These are phyloP conservation scores for Termitomyces sp. DNA, from an alignment of 768 basidiomycete genomes.

Conservation along the genomic window DNA sequence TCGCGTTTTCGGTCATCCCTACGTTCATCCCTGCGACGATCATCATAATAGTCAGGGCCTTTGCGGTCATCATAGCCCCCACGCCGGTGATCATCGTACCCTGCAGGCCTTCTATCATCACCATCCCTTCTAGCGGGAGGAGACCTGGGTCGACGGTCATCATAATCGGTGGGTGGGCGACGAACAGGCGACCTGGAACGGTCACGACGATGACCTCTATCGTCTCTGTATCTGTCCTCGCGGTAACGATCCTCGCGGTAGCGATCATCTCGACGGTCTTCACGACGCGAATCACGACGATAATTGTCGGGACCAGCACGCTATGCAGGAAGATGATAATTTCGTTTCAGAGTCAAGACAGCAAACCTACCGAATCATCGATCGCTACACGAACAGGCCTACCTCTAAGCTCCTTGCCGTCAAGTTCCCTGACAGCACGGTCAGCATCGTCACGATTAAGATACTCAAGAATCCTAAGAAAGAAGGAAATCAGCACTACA, in stretches of 20 bases:
- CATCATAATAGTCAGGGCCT: constrained; percentile 82
- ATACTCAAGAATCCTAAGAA: constrained; percentile 81
- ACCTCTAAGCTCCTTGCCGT: constrained; percentile 85
- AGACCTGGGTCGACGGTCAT: constrained; percentile 79
- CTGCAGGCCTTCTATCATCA: constrained; percentile 86
- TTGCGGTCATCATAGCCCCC: constrained; percentile 79
- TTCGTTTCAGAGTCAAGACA: neutral
- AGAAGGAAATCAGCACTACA: neutral
- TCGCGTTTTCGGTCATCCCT: constrained; percentile 78
- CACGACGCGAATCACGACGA: constrained; percentile 68
- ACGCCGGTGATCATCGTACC: constrained; percentile 88
- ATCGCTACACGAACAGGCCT: constrained; percentile 66
- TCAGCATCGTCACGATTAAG: constrained; percentile 86
- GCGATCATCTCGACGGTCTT: constrained; percentile 62
- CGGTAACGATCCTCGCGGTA: constrained; percentile 49
- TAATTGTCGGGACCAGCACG: constrained; percentile 69
- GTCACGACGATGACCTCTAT: constrained; percentile 63
- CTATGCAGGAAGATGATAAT: constrained; percentile 25
- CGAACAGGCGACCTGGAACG: constrained; percentile 81
- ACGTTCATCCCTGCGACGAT: constrained; percentile 82
- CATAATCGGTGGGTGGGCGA: constrained; percentile 47
- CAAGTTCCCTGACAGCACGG: constrained; percentile 83
- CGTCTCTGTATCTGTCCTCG: constrained; percentile 53
- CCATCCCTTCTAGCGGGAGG: constrained; percentile 74
- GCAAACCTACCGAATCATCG: constrained; percentile 51